Base-by-base conservation (phyloP, 106 monocot species). In the Allium sativum region DNA sequence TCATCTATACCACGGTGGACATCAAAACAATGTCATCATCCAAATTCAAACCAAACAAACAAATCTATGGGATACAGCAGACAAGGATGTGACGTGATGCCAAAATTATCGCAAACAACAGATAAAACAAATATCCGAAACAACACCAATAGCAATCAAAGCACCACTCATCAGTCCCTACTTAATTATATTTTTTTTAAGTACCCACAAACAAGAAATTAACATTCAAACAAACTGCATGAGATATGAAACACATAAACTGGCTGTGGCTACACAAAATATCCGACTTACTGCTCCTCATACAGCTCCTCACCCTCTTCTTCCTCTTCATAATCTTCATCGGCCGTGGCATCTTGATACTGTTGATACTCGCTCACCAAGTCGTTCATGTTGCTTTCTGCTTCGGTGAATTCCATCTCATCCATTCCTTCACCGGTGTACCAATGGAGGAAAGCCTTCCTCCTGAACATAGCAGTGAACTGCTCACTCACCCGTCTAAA, bases 391-490 rank as follows among this genome's bases (percentile, higher is more conserved):
- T 85, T 80, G 56, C 84, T 85, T 65, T 85, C 84, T 0, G 84
- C 84, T 73, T 84, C 84, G 0, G 84, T 84, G 58, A 85, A 84
- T 70, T 84, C 84, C 84, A 84, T 84, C 77, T 84, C 84, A 44
- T 85, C 84, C 84, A 85, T 85, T 2, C 81, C 85, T 45, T 85
- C 85, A 0, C 85, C 85, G 0, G 85, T 85, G 65, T 85, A 85
- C 85, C 85, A 85, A 18, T 81, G 85, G 73, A 85, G 71, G 78
- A 85, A 85, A 3, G 85, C 85, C 75, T 85, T 85, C 70, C 85
- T 70, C 65, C 84, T 66, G 59, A 80, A 85, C 84, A 85, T 85
- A 17, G 74, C 80, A 0, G 84, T 85, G 73, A 85, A 85, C 64
- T 85, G 80, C 77, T 85, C 84, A 62, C 77, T 80, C 8, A 80